A percentile compares a stretch with the other conserved stretches of the same genome.
These are phyloP conservation scores for Gossypium trilobum DNA, from an alignment of 441 rosid genomes.

Conservation along the genomic window DNA sequence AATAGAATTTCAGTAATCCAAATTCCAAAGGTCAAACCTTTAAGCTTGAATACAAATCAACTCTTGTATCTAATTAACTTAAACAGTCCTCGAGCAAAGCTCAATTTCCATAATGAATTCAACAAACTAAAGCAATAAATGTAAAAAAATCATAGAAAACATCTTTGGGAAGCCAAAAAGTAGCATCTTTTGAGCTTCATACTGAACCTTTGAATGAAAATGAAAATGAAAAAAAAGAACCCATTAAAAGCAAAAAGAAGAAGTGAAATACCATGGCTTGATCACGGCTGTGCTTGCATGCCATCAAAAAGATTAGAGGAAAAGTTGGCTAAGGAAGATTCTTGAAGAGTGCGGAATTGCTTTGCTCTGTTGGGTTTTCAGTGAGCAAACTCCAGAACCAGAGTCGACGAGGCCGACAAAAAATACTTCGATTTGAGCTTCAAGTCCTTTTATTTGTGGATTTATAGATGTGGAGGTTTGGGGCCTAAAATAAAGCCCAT, in stretches of 20 bases:
- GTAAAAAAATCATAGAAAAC: background rate
- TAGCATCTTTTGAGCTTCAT: background rate
- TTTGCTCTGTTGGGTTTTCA: background rate
- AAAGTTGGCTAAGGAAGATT: slow-evolving; percentile 15
- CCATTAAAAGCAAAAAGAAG: background rate
- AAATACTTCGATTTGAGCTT: background rate
- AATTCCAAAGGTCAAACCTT: background rate
- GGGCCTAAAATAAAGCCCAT: background rate
- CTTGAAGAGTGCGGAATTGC: slow-evolving; percentile 10
- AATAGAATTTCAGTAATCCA: background rate
- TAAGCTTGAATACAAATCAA: background rate
- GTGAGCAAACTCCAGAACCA: background rate
- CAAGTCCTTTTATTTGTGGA: background rate
- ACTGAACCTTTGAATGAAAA: background rate
- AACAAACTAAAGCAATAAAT: background rate
- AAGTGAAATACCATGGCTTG: slow-evolving; percentile 41
- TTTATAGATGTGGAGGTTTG: background rate
- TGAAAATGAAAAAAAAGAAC: background rate
- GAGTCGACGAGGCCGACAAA: background rate
- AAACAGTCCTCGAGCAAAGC: background rate
- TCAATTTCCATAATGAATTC: background rate
- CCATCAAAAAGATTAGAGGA: slow-evolving; percentile 25
- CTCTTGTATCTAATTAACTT: background rate
- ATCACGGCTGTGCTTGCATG: slow-evolving; percentile 59
- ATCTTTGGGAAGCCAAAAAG: background rate